Percentiles rank a stretch among this genome's conserved stretches.
phyloP scores from a whole-genome alignment of 2,329 filamentous ascomycete species.

The Nigrospora sphaerica region DNA sequence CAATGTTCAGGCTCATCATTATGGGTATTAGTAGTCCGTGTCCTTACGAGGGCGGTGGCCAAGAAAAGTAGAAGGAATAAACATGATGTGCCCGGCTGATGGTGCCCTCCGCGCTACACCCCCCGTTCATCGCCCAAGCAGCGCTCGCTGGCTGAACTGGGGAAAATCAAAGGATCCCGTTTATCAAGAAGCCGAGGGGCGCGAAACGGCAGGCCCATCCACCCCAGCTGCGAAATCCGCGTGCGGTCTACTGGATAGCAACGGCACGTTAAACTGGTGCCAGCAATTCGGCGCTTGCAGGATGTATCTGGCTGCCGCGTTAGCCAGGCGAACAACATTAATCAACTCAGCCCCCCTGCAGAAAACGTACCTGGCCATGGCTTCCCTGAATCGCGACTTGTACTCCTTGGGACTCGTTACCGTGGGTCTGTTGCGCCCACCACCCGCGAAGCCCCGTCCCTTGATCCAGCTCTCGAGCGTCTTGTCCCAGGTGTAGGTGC shows the following conservation, averaged over 20 bases:
- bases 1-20: too few species aligned
- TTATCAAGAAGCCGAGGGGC: too few species aligned
- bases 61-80: too few species aligned
- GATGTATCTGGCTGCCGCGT: constrained; percentile 47
- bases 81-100: too few species aligned
- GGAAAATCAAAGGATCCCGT: too few species aligned
- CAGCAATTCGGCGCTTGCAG: constrained; percentile 69
- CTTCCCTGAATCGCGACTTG: constrained; percentile 89
- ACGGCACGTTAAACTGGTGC: constrained; percentile 53
- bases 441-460: constrained; percentile 76
- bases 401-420: constrained; percentile 98
- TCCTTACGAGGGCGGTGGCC: too few species aligned
- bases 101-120: too few species aligned
- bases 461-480: constrained; percentile 99
- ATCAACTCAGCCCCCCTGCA: too few species aligned
- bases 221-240: constrained; percentile 4
- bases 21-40: too few species aligned
- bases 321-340: not conserved
- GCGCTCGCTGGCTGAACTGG: too few species aligned
- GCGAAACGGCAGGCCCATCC: too few species aligned
- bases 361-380: constrained; percentile 72
- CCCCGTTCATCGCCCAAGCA: too few species aligned
- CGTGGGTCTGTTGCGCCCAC: constrained; percentile 77
- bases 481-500: constrained; percentile 99
- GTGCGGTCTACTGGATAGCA: constrained; percentile 14